Conservation (phyloP, 129 eudicot genomes). For the Flaveria ramosissima region DNA sequence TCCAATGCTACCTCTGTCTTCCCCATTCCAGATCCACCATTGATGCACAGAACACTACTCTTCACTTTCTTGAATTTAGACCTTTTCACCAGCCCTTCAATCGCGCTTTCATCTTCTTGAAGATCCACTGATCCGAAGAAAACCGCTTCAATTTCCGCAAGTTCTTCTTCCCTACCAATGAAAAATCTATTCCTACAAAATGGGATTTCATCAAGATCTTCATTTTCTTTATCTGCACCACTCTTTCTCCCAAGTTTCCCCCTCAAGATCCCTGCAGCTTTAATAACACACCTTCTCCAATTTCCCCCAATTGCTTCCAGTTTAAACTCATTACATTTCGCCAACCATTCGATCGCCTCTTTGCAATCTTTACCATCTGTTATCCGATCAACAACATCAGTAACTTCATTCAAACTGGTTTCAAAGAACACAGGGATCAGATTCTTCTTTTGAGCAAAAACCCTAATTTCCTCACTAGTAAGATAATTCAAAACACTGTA, state of each 20-base stretch:
- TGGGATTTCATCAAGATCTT: slow-evolving; percentile 61
- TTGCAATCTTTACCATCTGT: slow-evolving; percentile 68
- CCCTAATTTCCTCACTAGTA: slow-evolving; percentile 73
- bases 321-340: slow-evolving; percentile 57
- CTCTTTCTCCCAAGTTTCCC: slow-evolving; percentile 85
- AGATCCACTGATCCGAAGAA: slow-evolving; percentile 62
- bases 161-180: slow-evolving; percentile 76
- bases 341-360: slow-evolving; percentile 67
- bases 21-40: slow-evolving; percentile 72
- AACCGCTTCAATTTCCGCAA: slow-evolving; percentile 59
- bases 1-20: slow-evolving; percentile 87
- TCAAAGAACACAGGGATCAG: slow-evolving; percentile 78
- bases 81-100: slow-evolving; percentile 59
- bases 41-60: slow-evolving; percentile 68
- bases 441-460: slow-evolving; percentile 86
- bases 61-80: slow-evolving; percentile 60
- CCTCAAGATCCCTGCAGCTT: slow-evolving; percentile 59
- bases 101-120: slow-evolving; percentile 46
- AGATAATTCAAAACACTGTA: slow-evolving; percentile 54
- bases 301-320: slow-evolving; percentile 67
- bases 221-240: slow-evolving; percentile 58
- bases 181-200: slow-evolving; percentile 58
- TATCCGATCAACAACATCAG: slow-evolving; percentile 27
- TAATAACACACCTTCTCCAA: slow-evolving; percentile 75
- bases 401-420: slow-evolving; percentile 45